These are phyloP conservation scores for Auxenochlorella pyrenoidosa DNA, from an alignment of 139 green algal genomes.

Conservation along the genomic window DNA sequence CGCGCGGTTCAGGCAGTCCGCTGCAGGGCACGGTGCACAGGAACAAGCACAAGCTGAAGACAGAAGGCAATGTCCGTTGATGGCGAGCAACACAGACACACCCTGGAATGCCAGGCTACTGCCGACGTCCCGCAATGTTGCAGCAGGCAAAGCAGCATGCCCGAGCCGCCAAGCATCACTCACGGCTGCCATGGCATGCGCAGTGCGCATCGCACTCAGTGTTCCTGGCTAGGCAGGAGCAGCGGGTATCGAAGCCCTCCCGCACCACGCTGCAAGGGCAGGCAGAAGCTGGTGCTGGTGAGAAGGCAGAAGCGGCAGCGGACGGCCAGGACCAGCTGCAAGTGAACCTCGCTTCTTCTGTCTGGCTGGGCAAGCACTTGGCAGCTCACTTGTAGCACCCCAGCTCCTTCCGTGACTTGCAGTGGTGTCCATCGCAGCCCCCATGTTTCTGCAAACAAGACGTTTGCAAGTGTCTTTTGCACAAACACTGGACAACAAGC, in stretches of 20 bases:
- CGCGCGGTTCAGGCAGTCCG: slow-evolving; percentile 55
- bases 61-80: not conserved
- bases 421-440: slow-evolving; percentile 65
- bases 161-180: not conserved
- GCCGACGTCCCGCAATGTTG: not conserved
- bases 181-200: slow-evolving; percentile 33
- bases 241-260: slow-evolving; percentile 57
- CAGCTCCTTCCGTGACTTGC: slow-evolving; percentile 48
- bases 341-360: too few relatives aligned
- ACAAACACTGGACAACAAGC: not conserved
- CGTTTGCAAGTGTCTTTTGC: not conserved
- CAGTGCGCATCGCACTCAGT: slow-evolving; percentile 66
- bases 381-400: slow-evolving; percentile 42
- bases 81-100: not conserved
- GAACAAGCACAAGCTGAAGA: not conserved
- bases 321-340: too few relatives aligned
- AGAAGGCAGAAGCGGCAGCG: too few relatives aligned
- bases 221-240: slow-evolving; percentile 63
- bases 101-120: not conserved
- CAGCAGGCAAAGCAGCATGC: not conserved
- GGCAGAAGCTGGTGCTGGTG: not conserved
- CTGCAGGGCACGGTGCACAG: not conserved
- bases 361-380: too few relatives aligned
- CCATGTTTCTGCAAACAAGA: slow-evolving; percentile 44
- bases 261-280: slow-evolving; percentile 38